Base-by-base conservation (phyloP, 768 basidiomycete genomes). In the Suillus placidus region DNA sequence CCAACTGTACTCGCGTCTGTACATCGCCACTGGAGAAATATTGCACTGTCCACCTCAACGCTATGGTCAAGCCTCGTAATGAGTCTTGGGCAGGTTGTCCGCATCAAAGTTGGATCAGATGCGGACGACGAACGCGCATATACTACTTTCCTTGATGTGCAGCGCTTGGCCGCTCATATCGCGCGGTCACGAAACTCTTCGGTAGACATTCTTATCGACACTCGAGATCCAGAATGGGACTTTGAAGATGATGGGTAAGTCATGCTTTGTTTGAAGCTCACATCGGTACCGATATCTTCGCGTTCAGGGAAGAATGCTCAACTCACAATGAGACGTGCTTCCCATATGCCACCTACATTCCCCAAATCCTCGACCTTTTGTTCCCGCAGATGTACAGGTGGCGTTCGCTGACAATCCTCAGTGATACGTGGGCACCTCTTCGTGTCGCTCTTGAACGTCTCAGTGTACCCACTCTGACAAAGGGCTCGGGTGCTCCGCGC, bases 381-480 rank as follows among this genome's bases (percentile, higher is more conserved):
- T 72, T 85, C 6, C 84, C 84, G 23, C 83, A 87, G 67, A 68
- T 87, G 54, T 67, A 69, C 9, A 83, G 87, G 30, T 87, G 86
- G 82, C 80, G 81, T 18, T 85, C 84, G 6, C 71, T 88, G 47
- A 78, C 77, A 26, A 82, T 88, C 69, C 78, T 86, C 47, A 85
- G 85, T 35, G 85, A 88, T 70, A 80, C 82, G 9, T 87, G 82
- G 82, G 78, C 80, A n/a, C 86, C 86, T 16, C 85, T 89, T 85
- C 80, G 83, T 67, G 72, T 78, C 57, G 86, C 84, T 13, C 78
- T 89, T 20, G 69, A 72, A 32, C 72, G 76, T 12, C 80, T 88
- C 42, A 83, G 85, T 67, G 74, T 77, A 9, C 61, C 68, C 16
- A 62, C 68, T 72, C 38, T 69, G 73, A 18, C 56, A 67, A 35